Base-by-base conservation (phyloP, 1,284 basidiomycete species). In the Tilletiopsis washingtonensis region DNA sequence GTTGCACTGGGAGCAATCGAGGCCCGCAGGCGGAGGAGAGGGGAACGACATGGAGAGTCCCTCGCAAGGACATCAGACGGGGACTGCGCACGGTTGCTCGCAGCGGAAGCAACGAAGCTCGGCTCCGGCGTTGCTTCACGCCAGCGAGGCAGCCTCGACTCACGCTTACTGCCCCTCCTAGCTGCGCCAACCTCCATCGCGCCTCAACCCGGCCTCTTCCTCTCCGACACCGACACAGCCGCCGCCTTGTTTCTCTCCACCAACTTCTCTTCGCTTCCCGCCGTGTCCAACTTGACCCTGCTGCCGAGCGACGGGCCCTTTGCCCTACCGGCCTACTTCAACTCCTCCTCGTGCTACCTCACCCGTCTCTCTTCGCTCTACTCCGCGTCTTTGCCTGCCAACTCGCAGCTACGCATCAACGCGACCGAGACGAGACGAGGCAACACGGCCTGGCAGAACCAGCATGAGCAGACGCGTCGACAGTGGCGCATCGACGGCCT, bases 331-430 rank as follows among this genome's bases (percentile, higher is more conserved):
- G 17, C 29, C 32, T 64, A 66, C 43, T 67, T 65, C 43, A 66
- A 63, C 23, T 62, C 67, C 2, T n/a, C n/a, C n/a, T n/a, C n/a
- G n/a, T n/a, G n/a, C n/a, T n/a, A n/a, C n/a, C n/a, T n/a, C n/a
- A n/a, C n/a, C n/a, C n/a, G n/a, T n/a, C n/a, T n/a, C n/a, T n/a
- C n/a, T n/a, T n/a, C n/a, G n/a, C n/a, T n/a, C n/a, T n/a, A n/a
- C n/a, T n/a, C n/a, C 75, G 74, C 14, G 56, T 61, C 34, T 76
- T 74, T 57, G 73, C 68, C 27, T 58, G 75, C 29, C 49, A 51
- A 5, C 53, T 57, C 19, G 53, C 61, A 4, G 70, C 57, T 51
- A 12, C 15, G 40, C 5, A 49, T 68, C 39, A 66, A 62, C 47
- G 53, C 52, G 40, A 65, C 54, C 54, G 59, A 64, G 39, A 71